phyloP scores from a whole-genome alignment of 2,329 filamentous ascomycete species.

The Scytalidium sp. region DNA sequence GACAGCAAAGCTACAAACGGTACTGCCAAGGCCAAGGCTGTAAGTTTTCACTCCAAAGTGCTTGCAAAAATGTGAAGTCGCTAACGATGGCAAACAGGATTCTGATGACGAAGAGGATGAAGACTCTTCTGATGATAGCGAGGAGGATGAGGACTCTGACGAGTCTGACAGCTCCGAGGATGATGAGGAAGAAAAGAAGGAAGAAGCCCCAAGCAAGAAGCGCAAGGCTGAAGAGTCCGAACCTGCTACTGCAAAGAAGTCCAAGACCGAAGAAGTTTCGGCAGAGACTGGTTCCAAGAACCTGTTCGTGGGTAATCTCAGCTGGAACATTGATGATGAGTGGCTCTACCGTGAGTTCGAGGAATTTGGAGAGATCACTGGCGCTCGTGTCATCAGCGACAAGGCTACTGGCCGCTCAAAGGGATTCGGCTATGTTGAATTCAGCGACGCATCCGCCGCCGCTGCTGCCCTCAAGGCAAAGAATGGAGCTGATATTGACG shows the following conservation, averaged over 20 bases:
- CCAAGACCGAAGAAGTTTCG: slow-evolving; percentile 41
- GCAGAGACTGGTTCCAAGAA: slow-evolving; percentile 48
- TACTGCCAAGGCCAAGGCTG: slow-evolving; percentile 6
- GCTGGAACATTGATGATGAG: slow-evolving; percentile 73
- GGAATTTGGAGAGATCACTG: slow-evolving; percentile 62
- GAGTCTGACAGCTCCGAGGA: slow-evolving; percentile 17
- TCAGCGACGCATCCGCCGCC: slow-evolving; percentile 55
- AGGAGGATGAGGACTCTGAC: slow-evolving; percentile 17
- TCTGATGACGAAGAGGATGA: slow-evolving; percentile 10
- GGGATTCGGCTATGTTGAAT: slow-evolving; percentile 75
- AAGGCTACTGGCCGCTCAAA: slow-evolving; percentile 65
- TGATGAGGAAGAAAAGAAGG: slow-evolving; percentile 26
- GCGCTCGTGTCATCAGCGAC: slow-evolving; percentile 66
- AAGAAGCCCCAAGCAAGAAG: slow-evolving; percentile 50
- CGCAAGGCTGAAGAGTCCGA: slow-evolving; percentile 55
- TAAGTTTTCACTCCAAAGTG: no score
- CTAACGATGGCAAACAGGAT: slow-evolving; percentile 4
- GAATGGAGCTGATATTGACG: slow-evolving; percentile 63
- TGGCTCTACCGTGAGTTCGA: slow-evolving; percentile 69
- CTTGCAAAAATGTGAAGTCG: neutral
- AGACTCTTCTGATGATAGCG: slow-evolving; percentile 6
- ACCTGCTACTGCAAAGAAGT: slow-evolving; percentile 46
- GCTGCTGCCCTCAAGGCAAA: slow-evolving; percentile 62
- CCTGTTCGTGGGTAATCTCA: slow-evolving; percentile 71
- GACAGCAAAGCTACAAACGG: slow-evolving; percentile 19